Evolutionary conservation across 1,284 basidiomycete genomes (phyloP).

Genomic region (Veloboletus limbatus): DNA sequence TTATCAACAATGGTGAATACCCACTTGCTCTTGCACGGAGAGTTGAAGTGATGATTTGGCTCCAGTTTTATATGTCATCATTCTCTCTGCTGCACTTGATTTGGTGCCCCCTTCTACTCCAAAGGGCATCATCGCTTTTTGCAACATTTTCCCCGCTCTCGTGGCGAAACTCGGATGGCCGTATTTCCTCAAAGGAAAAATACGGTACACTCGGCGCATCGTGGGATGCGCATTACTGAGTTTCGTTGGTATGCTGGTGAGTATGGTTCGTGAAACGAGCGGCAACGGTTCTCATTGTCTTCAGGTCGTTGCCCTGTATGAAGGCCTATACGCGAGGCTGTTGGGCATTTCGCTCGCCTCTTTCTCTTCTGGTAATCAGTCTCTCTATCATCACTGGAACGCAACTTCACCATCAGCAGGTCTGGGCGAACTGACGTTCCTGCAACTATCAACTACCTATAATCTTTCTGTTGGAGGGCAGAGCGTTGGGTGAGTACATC

Average conservation of each 20-base stretch:
- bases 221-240: conserved; percentile 73
- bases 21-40: background rate
- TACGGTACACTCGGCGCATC: conserved; percentile 77
- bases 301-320: conserved; percentile 80
- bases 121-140: conserved; percentile 91
- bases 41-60: background rate
- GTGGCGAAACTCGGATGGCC: conserved; percentile 93
- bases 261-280: conserved; percentile 13
- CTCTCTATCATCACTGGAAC: background rate
- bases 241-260: conserved; percentile 78
- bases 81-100: conserved; percentile 93
- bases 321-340: conserved; percentile 67
- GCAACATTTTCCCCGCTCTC: conserved; percentile 82
- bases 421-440: conserved; percentile 91
- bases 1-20: conserved; percentile 53
- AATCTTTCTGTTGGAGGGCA: conserved; percentile 67
- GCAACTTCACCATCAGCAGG: conserved; percentile 41
- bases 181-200: conserved; percentile 79
- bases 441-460: conserved; percentile 90
- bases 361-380: conserved; percentile 73
- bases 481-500: conserved; percentile 58
- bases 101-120: conserved; percentile 88
- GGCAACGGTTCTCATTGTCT: background rate
- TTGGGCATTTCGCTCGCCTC: conserved; percentile 88
- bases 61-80: conserved; percentile 90